Percentiles rank a stretch among this genome's conserved stretches.
Evolutionary conservation across 768 basidiomycete species (phyloP).

Genomic region (Pholiota microspora): DNA sequence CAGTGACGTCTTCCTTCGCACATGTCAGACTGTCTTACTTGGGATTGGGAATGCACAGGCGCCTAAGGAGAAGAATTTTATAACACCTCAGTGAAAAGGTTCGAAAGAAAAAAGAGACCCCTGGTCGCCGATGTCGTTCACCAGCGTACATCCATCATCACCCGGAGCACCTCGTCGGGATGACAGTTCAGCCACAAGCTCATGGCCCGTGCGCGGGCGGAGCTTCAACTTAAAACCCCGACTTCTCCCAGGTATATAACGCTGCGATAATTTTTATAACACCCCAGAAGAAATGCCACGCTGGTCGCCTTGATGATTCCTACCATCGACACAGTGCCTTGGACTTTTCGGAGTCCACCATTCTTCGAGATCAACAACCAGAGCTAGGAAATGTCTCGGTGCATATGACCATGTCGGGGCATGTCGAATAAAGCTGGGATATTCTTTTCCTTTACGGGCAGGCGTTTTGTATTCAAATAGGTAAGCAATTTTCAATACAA

Average conservation of each 20-base stretch:
- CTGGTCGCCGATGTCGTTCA: too few species aligned
- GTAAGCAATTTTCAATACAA: slow-evolving; percentile 21
- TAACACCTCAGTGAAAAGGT: too few species aligned
- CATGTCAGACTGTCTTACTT: too few species aligned
- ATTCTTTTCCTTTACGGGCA: slow-evolving; percentile 18
- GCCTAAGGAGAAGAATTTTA: too few species aligned
- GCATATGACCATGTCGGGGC: slow-evolving; percentile 34
- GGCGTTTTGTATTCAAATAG: slow-evolving; percentile 13
- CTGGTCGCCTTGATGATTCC: slow-evolving; percentile 37
- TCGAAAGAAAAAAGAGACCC: too few species aligned
- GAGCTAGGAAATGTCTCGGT: slow-evolving; percentile 49
- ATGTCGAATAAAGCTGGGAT: slow-evolving; percentile 48
- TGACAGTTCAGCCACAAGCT: background rate
- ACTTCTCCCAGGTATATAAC: slow-evolving; percentile 21
- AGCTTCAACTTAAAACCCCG: slow-evolving; percentile 9
- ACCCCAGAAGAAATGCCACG: slow-evolving; percentile 45
- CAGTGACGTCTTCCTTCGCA: too few species aligned
- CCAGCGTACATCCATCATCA: too few species aligned
- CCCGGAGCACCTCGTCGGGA: background rate
- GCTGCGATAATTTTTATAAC: slow-evolving; percentile 4
- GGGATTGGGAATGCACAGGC: too few species aligned
- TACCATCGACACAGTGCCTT: slow-evolving; percentile 50
- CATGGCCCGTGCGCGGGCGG: background rate
- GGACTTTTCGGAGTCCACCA: slow-evolving; percentile 32
- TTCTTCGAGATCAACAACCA: slow-evolving; percentile 42